A percentile compares a stretch with the other conserved stretches of the same genome.
phyloP scores from a whole-genome alignment of 768 basidiomycete genomes.

The Russula sp. region DNA sequence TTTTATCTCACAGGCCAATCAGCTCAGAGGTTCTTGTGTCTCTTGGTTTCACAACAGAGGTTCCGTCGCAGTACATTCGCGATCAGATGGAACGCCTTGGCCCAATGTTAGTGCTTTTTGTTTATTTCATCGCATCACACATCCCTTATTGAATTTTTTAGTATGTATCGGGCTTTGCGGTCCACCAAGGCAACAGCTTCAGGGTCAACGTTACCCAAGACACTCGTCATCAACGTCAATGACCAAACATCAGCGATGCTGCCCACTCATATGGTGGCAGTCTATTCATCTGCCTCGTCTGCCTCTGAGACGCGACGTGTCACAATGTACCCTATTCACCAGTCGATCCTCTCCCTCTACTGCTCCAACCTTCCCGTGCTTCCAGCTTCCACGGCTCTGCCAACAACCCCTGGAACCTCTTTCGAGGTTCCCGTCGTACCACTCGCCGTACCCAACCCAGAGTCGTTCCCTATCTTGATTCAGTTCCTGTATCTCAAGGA shows the following conservation, averaged over 20 bases:
- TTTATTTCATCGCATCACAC: not conserved
- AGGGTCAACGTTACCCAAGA: constrained; percentile 13
- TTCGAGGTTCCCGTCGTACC: constrained; percentile 51
- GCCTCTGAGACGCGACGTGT: constrained; percentile 7
- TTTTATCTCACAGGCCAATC: constrained; percentile 4
- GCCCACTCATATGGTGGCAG: constrained; percentile 21
- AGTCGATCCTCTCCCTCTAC: constrained; percentile 58
- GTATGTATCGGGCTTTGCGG: constrained; percentile 20
- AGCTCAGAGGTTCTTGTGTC: constrained; percentile 11
- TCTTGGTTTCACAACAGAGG: not conserved
- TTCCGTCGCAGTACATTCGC: constrained; percentile 12
- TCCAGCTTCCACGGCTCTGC: constrained; percentile 30
- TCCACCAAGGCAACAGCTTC: constrained; percentile 10
- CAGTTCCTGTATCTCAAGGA: constrained; percentile 63
- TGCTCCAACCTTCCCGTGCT: constrained; percentile 58
- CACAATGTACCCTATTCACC: constrained; percentile 56
- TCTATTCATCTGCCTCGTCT: constrained; percentile 18
- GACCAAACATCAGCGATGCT: not conserved
- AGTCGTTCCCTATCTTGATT: constrained; percentile 51
- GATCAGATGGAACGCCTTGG: constrained; percentile 6
- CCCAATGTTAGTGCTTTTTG: not conserved
- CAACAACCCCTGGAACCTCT: constrained; percentile 27
- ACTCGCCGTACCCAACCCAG: constrained; percentile 54
- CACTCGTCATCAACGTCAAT: constrained; percentile 7
- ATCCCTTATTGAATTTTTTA: not conserved